Evolutionary conservation across 441 rosid species (phyloP).

Genomic region (Adansonia rubrostipa): DNA sequence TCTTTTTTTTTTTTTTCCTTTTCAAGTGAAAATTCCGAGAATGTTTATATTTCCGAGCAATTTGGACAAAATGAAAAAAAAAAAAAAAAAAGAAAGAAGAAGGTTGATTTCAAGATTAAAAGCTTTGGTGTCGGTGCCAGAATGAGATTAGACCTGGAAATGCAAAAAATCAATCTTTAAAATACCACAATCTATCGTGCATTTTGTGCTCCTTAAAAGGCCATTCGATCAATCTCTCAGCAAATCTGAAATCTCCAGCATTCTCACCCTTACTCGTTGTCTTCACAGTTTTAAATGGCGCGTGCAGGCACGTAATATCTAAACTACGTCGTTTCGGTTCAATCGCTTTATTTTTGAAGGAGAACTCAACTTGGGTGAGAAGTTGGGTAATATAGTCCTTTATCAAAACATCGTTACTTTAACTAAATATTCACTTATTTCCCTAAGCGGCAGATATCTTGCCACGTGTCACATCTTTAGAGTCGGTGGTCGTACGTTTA

Average conservation of each 20-base stretch:
- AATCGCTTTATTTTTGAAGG: no score
- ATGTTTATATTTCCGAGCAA: background rate
- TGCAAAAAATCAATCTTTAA: background rate
- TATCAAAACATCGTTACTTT: no score
- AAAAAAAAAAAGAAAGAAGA: background rate
- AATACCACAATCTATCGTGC: background rate
- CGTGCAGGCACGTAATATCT: background rate
- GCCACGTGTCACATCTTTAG: background rate
- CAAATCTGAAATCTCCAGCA: slow-evolving; percentile 4
- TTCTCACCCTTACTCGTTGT: background rate
- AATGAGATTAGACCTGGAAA: slow-evolving; percentile 30
- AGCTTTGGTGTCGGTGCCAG: slow-evolving; percentile 12
- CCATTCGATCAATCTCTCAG: background rate
- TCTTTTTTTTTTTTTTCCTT: background rate
- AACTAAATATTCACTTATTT: background rate
- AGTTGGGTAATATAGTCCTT: no score
- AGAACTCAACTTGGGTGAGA: no score
- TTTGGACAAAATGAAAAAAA: slow-evolving; percentile 2
- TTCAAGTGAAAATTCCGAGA: background rate
- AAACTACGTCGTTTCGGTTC: background rate
- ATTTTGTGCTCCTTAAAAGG: slow-evolving; percentile 12
- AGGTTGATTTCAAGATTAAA: background rate
- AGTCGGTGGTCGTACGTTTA: background rate
- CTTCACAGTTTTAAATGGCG: slow-evolving; percentile 9
- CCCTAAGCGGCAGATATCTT: background rate